Base-by-base conservation (phyloP, 176 grass and related monocot species). In the Hordeum marinum region DNA sequence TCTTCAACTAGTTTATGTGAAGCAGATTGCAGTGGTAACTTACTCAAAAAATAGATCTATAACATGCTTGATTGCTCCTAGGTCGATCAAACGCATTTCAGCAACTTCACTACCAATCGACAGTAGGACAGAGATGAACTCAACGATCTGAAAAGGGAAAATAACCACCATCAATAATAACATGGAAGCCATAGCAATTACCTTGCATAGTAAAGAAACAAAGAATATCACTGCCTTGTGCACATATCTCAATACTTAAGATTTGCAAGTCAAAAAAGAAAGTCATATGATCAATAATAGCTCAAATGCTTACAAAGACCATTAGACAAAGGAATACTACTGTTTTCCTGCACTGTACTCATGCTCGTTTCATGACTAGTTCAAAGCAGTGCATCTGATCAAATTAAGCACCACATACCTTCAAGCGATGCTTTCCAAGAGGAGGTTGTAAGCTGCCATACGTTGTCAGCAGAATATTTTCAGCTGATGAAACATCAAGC, bases 1-100 rank as follows among this genome's bases (percentile, higher is more conserved):
- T 57, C 71, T 65, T 69, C 79, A 55, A 79, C 41, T 83, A 63
- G 46, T 65, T 82, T 45, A 37, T 90, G 27, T 62, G 31, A 83
- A 70, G 58, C 54, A 72, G n/a, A 79, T 82, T 90, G 50, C 36
- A 75, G 42, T 73, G 61, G 18, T 68, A 80, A 94, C 96, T 89
- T 92, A 99, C 96, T 99, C 93, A 84, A 99, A 99, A 83, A 99
- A 91, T 78, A 99, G 89, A 94, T 96, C 84, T 85, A 96, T 80
- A 85, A 85, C 73, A 50, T 27, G 59, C 81, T 92, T 94, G 70
- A 99, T 94, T 68, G 96, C 93, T 75, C 96, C 93, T 63, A 92
- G 89, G 26, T 85, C 76, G 81, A 92, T 91, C 79, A 99, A 82
- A 67, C 88, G 82, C 20, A 68, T 80, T 89, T 99, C 96, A 21